Percentiles rank a stretch among this genome's conserved stretches.
These are phyloP conservation scores for Quillaja saponaria DNA, from an alignment of 306 rosid genomes.

Conservation along the genomic window DNA sequence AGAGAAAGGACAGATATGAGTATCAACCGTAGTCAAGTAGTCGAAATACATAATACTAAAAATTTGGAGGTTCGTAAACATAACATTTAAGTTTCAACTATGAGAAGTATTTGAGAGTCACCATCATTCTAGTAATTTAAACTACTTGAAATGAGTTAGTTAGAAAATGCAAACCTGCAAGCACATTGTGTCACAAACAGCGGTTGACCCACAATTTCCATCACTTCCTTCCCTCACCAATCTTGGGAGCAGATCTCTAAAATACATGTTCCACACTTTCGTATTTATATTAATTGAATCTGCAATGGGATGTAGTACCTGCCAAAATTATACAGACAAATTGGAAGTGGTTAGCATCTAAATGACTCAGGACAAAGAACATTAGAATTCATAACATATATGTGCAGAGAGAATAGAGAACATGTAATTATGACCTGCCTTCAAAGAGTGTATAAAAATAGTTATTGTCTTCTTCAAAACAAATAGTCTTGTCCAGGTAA, in stretches of 20 bases:
- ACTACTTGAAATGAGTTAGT: background rate
- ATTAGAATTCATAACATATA: constrained; percentile 1
- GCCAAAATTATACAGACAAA: constrained; percentile 16
- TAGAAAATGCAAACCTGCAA: constrained; percentile 69
- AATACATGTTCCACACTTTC: constrained; percentile 81
- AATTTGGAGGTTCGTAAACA: background rate
- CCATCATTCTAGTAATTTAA: constrained; percentile 1
- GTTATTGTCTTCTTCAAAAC: background rate
- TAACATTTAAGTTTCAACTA: background rate
- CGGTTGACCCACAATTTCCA: constrained; percentile 82
- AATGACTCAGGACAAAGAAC: constrained; percentile 14
- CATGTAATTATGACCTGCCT: background rate
- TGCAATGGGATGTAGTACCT: constrained; percentile 84
- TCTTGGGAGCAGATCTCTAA: constrained; percentile 73
- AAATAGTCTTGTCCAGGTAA: background rate
- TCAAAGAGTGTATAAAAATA: constrained; percentile 4
- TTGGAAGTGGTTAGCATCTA: constrained; percentile 24
- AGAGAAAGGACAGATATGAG: constrained; percentile 10
- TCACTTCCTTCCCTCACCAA: constrained; percentile 83
- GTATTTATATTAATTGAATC: constrained; percentile 72
- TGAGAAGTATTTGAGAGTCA: background rate
- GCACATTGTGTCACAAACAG: constrained; percentile 85
- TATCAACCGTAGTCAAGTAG: background rate
- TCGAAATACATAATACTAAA: background rate
- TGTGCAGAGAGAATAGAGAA: background rate